Evolutionary conservation across 495 filamentous ascomycete genomes (phyloP), one percentile per base, ranked within the genome.

Genomic region (Chaetomium tenue): DNA sequence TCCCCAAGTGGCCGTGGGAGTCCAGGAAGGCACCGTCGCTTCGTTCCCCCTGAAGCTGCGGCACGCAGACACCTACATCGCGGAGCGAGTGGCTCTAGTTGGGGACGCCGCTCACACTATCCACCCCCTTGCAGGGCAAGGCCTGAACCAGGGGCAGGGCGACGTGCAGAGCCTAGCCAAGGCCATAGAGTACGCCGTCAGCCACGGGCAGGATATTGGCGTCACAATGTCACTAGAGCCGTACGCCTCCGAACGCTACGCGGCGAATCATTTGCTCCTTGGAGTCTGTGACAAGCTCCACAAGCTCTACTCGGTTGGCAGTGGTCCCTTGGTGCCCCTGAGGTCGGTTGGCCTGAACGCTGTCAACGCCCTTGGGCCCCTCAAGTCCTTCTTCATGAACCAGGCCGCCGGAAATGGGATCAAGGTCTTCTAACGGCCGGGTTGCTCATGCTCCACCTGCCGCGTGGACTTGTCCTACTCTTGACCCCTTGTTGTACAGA

Each of bases 61-160:
- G 11, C 95, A 98, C 70, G 91, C 94, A 8, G 88, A 92, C 61
- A 90, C 91, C 5, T 98, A 98, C 76, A 90, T 92, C 63, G 90
- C 88, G 1, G 89, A 94, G 66, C 88, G 94, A 4, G 81, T 96
- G 12, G 94, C 92, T 0, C 84, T 98, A 0, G 85, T 97, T 44
- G 94, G 93, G 56, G 94, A 98, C 69, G 94, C 94, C 4, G 95
- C 94, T 9, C 94, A 98, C 72, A 93, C 92, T 28, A 87, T 96
- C 68, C 94, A 98, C 73, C 94, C 94, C 0, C 85, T 98, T 28
- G 94, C 92, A 1, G 94, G 94, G 6, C 94, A 98, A 73, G 94
- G 94, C 1, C 83, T 98, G 18, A 98, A 98, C 71, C 91, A 95
- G 69, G 94, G 94, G 5, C 86, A 96, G 61, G 91, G 85, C 20